Evolutionary conservation across 176 grass and related monocot species (phyloP).

Genomic region (Thalia dealbata): DNA sequence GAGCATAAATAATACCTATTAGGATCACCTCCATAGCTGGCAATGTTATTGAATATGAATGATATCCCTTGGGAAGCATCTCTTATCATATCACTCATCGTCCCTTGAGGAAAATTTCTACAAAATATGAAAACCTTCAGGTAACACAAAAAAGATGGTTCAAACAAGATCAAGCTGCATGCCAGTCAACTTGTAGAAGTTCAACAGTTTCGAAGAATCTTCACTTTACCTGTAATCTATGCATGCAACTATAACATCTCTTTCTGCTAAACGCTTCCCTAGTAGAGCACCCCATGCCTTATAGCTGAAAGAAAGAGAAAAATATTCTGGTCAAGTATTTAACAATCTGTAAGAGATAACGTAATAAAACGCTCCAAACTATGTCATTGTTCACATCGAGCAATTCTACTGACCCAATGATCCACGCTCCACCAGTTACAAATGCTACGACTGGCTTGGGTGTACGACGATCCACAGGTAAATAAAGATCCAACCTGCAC

Average conservation of each 20-base stretch:
- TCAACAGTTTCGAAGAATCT: background rate
- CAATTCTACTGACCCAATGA: slow-evolving; percentile 77
- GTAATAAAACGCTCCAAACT: background rate
- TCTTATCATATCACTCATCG: slow-evolving; percentile 83
- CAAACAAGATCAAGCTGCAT: background rate
- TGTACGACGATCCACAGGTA: slow-evolving; percentile 44
- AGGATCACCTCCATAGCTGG: slow-evolving; percentile 82
- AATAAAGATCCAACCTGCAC: slow-evolving; percentile 85
- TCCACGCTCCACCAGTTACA: slow-evolving; percentile 94
- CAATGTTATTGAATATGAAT: slow-evolving; percentile 85
- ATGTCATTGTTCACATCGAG: background rate
- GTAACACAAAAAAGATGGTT: slow-evolving; percentile 14
- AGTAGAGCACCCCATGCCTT: slow-evolving; percentile 97
- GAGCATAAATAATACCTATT: slow-evolving; percentile 39
- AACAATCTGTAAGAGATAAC: background rate
- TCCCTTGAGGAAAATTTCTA: slow-evolving; percentile 99
- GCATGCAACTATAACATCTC: slow-evolving; percentile 96
- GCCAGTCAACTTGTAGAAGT: background rate
- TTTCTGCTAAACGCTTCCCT: slow-evolving; percentile 77
- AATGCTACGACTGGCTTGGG: slow-evolving; percentile 87
- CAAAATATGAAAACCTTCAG: slow-evolving; percentile 11
- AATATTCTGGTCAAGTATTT: background rate
- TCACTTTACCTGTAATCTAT: slow-evolving; percentile 77
- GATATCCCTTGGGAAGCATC: slow-evolving; percentile 95
- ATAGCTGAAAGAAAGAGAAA: slow-evolving; percentile 43